Evolutionary conservation across 179 eudicot genomes (phyloP).

Genomic region (Silene noctiflora): DNA sequence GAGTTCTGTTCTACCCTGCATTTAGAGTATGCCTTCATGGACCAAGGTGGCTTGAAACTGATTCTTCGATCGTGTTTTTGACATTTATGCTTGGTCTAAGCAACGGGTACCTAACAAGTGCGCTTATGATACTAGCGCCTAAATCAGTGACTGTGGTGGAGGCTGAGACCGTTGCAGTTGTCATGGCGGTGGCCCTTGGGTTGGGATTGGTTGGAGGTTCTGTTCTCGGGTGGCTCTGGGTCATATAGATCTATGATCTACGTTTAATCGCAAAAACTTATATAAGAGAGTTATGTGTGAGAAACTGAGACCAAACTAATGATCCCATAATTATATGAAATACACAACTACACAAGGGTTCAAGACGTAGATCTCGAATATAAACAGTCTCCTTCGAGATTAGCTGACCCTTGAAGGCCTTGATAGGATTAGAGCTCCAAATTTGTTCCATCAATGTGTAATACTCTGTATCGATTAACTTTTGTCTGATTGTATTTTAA

Average conservation of each 20-base stretch:
- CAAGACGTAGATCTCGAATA: background rate
- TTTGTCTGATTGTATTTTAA: too few relatives aligned
- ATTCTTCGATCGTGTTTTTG: conserved; percentile 45
- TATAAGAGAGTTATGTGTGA: too few relatives aligned
- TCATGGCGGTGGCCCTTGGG: conserved; percentile 71
- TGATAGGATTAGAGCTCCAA: background rate
- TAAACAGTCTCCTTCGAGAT: background rate
- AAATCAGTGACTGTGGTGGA: conserved; percentile 60
- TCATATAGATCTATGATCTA: conserved; percentile 35
- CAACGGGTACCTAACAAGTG: conserved; percentile 80
- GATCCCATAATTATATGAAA: too few relatives aligned
- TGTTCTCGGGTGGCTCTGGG: conserved; percentile 82
- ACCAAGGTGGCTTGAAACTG: conserved; percentile 63
- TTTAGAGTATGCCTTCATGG: conserved; percentile 69
- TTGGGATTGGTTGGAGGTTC: conserved; percentile 76
- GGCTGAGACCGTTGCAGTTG: conserved; percentile 71
- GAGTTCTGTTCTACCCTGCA: conserved; percentile 67
- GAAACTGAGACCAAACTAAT: too few relatives aligned
- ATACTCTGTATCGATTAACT: background rate
- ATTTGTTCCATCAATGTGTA: background rate
- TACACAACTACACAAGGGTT: background rate
- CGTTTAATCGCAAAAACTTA: too few relatives aligned
- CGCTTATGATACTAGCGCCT: conserved; percentile 73
- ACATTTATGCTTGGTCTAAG: conserved; percentile 63
- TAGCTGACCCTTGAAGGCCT: background rate